Evolutionary conservation across 1,284 basidiomycete species (phyloP), one percentile per base, ranked within the genome.

Genomic region (Pseudozyma hubeiensis): DNA sequence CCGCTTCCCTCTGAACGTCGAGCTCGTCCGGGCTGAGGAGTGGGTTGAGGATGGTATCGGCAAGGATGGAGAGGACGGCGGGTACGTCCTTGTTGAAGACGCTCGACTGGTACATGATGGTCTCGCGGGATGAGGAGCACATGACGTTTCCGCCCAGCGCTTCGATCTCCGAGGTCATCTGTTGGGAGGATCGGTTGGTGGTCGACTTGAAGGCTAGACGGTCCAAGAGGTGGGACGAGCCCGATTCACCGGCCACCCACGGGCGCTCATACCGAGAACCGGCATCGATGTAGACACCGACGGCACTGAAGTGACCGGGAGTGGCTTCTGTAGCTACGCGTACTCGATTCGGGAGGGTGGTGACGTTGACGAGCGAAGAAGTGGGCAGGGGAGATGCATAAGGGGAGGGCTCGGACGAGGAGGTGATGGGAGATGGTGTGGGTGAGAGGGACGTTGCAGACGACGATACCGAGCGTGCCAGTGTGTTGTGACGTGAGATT

Each of bases 51-150:
- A 94, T 91, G 7, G 95, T 97, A 84, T 97, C 95, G 35, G 94
- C 90, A 65, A 99, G 93, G 70, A 99, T 88, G 35, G 91, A 91
- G 59, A 99, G 85, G 7, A 94, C 93, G 16, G 90, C 88, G 6
- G 91, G 90, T 1, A 94, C 92, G 45, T 90, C 90, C 74, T 91
- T 88, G 75, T 93, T 91, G 85, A 96, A 97, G 81, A 97, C 92
- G 48, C 93, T 93, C 16, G 96, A 95, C 86, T 98, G 96, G 85
- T 98, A 99, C 93, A 97, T 94, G 85, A 98, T 94, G 39, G 93
- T 90, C 85, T 99, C 96, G 48, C 96, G 88, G 6, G 93, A 92
- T 13, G 93, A 93, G 8, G 93, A 91, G 82, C 92, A 94, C 84
- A 93, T 89, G 64, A 98, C 93, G 85, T 97, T 94, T 19, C 94